Evolutionary conservation across 2,329 filamentous ascomycete species (phyloP).

Genomic region (Alternaria rosae): DNA sequence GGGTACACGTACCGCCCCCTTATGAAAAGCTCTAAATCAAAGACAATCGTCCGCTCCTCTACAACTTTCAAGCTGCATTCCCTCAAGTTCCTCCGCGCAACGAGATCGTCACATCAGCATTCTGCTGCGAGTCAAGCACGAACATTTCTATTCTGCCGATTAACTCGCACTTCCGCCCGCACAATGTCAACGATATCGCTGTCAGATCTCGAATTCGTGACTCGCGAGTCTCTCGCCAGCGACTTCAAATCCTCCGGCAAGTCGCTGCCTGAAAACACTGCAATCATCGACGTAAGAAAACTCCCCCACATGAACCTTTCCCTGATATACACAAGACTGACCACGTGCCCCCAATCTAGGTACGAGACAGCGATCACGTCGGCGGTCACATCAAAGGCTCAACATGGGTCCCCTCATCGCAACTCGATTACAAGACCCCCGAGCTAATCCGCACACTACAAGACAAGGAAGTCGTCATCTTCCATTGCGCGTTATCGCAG

Average conservation of each 20-base stretch:
- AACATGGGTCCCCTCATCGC: constrained; percentile 75
- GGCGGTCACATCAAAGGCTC: constrained; percentile 87
- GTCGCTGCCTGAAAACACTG: constrained; percentile 71
- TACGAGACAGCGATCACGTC: constrained; percentile 87
- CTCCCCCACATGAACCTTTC: constrained; percentile 50
- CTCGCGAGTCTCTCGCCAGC: constrained; percentile 69
- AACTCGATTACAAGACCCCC: constrained; percentile 78
- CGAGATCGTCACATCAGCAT: background rate
- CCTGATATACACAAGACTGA: constrained; percentile 2
- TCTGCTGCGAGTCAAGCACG: background rate
- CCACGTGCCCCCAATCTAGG: constrained; percentile 83
- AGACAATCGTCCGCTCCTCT: background rate
- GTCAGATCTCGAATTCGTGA: constrained; percentile 73
- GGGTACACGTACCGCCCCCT: constrained; percentile 1
- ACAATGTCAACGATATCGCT: constrained; percentile 56
- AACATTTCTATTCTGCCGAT: background rate
- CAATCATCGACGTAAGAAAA: constrained; percentile 59
- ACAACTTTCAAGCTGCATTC: constrained; percentile 1
- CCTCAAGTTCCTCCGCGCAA: background rate
- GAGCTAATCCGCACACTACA: constrained; percentile 80
- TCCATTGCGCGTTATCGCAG: constrained; percentile 93
- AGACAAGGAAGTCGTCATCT: constrained; percentile 84
- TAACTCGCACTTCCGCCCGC: background rate
- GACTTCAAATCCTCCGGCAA: constrained; percentile 61
- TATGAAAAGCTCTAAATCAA: background rate